Conservation (phyloP, 345 rosid species). For the Raphanus sativus region DNA sequence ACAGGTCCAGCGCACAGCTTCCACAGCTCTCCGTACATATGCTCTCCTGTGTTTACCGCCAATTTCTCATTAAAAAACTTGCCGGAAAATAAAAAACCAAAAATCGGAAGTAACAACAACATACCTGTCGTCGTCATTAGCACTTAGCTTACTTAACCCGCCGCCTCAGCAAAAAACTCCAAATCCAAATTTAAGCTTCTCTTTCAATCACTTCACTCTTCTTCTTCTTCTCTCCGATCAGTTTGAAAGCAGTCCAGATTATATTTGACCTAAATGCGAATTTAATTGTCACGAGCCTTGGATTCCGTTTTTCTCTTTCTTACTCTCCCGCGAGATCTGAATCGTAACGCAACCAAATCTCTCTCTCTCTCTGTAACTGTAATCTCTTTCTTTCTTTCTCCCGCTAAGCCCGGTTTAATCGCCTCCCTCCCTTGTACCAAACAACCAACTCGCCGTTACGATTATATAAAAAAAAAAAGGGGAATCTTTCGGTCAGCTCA, state of each 20-base stretch:
- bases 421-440: not conserved
- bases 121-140: slow-evolving; percentile 55
- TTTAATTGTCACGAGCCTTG: not conserved
- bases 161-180: no score
- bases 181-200: not conserved
- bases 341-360: not conserved
- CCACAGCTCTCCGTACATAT: slow-evolving; percentile 75
- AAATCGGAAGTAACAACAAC: not conserved
- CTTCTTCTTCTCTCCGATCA: no score
- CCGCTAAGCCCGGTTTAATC: not conserved
- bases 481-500: not conserved
- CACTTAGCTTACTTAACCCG: not conserved
- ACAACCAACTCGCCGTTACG: not conserved
- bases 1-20: slow-evolving; percentile 84
- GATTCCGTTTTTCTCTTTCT: not conserved
- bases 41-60: slow-evolving; percentile 31
- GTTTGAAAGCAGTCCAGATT: not conserved
- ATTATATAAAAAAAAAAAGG: no score
- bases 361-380: not conserved
- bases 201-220: not conserved
- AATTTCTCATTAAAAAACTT: not conserved
- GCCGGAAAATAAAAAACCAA: not conserved
- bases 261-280: not conserved
- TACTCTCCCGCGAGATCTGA: not conserved
- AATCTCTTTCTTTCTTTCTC: not conserved